A percentile compares a stretch with the other conserved stretches of the same genome.
Evolutionary conservation across 768 basidiomycete species (phyloP).

Genomic region (Kwoniella botswanensis): DNA sequence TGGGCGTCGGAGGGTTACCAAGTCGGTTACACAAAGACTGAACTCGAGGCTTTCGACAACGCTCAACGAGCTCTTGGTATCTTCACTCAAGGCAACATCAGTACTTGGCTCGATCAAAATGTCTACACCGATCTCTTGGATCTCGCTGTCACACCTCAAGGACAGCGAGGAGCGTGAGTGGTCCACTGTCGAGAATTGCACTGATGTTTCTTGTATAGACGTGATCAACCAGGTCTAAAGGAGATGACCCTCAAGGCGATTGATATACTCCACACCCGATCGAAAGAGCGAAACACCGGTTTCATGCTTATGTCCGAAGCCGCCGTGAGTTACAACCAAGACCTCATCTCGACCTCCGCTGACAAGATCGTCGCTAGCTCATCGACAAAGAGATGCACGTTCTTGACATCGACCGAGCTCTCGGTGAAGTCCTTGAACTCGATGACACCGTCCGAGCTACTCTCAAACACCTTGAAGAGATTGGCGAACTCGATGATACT

Average conservation of each 20-base stretch:
- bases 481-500: conserved; percentile 58
- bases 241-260: conserved; percentile 61
- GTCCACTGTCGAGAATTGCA: no score
- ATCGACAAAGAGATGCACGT: conserved; percentile 57
- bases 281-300: conserved; percentile 53
- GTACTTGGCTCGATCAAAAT: conserved; percentile 60
- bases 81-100: conserved; percentile 55
- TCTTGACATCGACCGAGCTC: conserved; percentile 57
- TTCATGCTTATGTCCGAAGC: conserved; percentile 60
- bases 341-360: conserved; percentile 22
- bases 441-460: conserved; percentile 58
- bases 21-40: conserved; percentile 54
- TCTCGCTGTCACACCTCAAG: conserved; percentile 34
- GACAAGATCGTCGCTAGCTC: background rate
- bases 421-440: conserved; percentile 60
- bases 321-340: conserved; percentile 37
- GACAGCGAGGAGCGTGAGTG: conserved; percentile 33
- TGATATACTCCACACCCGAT: conserved; percentile 56
- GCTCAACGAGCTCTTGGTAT: conserved; percentile 57
- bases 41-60: conserved; percentile 50
- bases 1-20: conserved; percentile 55
- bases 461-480: conserved; percentile 55
- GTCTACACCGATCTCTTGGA: conserved; percentile 49
- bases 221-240: conserved; percentile 59
- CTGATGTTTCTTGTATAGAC: background rate